Evolutionary conservation across 192 early-diverging fungal species (phyloP), one percentile per base, ranked within the genome.

Genomic region (Coemansia sp.): DNA sequence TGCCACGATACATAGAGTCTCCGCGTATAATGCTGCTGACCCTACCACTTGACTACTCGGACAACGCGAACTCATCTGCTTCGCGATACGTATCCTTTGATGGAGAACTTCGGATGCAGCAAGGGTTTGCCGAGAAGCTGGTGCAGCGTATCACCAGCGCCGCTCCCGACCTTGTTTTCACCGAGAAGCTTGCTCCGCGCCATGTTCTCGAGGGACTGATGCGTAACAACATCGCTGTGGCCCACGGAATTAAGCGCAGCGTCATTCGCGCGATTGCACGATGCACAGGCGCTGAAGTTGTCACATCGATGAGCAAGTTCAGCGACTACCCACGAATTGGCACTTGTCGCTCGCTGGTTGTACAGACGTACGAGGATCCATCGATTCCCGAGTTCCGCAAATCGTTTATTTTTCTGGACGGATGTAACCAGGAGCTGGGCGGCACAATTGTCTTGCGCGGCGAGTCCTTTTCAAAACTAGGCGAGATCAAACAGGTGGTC

Each of bases 381-480:
- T 83, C 86, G 42, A 86, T 96, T 51, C 93, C 94, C 2, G 90
- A 90, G 56, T 86, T 81, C 52, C 83, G 92, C 48, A 96, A 94
- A 62, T 89, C 92, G 29, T 97, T 92, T 75, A 78, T 99, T 52
- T 88, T 91, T 63, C 90, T 99, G 66, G 91, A 95, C 53, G 93
- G 93, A 2, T 95, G 94, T 74, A 82, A 86, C 13, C 81, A 84
- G 34, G 86, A 89, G 42, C 75, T 92, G 0, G 93, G 94, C 25
- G 91, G 95, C 58, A 96, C 95, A 0, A 83, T 99, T 39, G 89
- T 95, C 10, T 67, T 99, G 48, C 89, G 97, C 15, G 97, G 97
- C n/a, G 94, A 84, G 6, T 81, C 83, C 13, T 62, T 87, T 29
- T 79, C 86, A 26, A 70, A 72, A 15, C 82, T 99, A 52, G 79